Conservation (phyloP, 306 rosid genomes). For the Senna siamea region DNA sequence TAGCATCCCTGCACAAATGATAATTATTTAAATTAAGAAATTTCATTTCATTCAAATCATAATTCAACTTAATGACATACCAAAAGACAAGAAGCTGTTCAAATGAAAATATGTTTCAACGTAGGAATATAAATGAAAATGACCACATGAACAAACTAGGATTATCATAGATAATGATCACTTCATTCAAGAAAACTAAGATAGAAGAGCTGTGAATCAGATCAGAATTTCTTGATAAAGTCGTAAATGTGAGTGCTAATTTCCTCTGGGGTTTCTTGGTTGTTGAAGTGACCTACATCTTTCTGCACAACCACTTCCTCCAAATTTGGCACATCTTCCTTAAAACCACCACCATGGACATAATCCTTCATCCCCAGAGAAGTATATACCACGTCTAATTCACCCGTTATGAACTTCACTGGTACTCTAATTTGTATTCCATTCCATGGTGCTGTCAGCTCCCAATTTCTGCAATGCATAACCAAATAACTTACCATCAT, state of each 20-base stretch:
- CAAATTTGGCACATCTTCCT: slow-evolving; percentile 19
- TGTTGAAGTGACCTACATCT: slow-evolving; percentile 29
- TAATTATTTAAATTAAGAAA: no score
- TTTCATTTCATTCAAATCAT: no score
- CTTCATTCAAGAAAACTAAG: no score
- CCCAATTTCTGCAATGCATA: slow-evolving; percentile 32
- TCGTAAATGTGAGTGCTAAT: slow-evolving; percentile 19
- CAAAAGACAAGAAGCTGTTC: no score
- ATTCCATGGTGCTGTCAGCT: slow-evolving; percentile 24
- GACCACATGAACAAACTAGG: no score
- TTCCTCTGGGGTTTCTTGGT: slow-evolving; percentile 29
- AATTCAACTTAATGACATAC: no score
- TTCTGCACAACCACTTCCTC: slow-evolving; percentile 18
- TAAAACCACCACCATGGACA: slow-evolving; percentile 22
- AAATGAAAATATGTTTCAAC: no score
- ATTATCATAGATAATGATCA: no score
- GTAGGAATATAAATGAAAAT: no score
- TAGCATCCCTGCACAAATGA: no score
- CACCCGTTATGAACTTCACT: slow-evolving; percentile 25
- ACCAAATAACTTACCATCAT: no score
- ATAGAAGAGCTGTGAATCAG: no score
- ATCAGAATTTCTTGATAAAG: slow-evolving; percentile 26
- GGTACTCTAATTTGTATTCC: neutral
- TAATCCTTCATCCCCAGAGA: slow-evolving; percentile 2
- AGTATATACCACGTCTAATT: slow-evolving; percentile 19